Percentiles rank a stretch among this genome's conserved stretches.
Conservation (phyloP, 1,284 basidiomycete genomes). For the Boletus sp. region DNA sequence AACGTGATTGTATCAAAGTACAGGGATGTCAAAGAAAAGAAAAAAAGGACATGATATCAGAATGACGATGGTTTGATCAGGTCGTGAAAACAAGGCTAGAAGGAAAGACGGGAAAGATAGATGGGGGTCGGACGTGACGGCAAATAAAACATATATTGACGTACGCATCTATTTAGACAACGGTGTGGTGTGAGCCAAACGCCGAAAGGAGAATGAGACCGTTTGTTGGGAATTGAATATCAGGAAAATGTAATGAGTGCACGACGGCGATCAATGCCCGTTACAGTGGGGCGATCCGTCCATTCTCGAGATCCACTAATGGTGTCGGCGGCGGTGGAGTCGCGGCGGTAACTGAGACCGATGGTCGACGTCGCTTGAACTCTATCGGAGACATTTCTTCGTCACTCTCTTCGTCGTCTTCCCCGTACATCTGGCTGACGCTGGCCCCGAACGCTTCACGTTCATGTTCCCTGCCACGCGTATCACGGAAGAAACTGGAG, state of each 20-base stretch:
- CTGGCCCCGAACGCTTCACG: constrained; percentile 27
- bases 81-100: constrained; percentile 8
- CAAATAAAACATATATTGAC: constrained; percentile 9
- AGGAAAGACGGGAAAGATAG: neutral
- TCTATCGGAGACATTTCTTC: constrained; percentile 35
- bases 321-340: constrained; percentile 29
- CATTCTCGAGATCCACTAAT: constrained; percentile 18
- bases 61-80: constrained; percentile 7
- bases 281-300: constrained; percentile 6
- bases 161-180: constrained; percentile 23
- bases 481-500: constrained; percentile 35
- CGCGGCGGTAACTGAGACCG: constrained; percentile 29
- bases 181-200: constrained; percentile 11
- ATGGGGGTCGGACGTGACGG: neutral
- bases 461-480: constrained; percentile 20
- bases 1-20: constrained; percentile 19
- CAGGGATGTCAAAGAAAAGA: constrained; percentile 8
- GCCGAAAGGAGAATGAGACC: constrained; percentile 9
- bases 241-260: constrained; percentile 21
- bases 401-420: constrained; percentile 36
- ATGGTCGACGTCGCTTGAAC: constrained; percentile 36
- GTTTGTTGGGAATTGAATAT: constrained; percentile 14
- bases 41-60: constrained; percentile 10
- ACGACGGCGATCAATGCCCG: constrained; percentile 17
- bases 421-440: constrained; percentile 32